Percentiles rank a stretch among this genome's conserved stretches.
phyloP scores from a whole-genome alignment of 2,329 filamentous ascomycete species.

The Botrytis hyacinthi region DNA sequence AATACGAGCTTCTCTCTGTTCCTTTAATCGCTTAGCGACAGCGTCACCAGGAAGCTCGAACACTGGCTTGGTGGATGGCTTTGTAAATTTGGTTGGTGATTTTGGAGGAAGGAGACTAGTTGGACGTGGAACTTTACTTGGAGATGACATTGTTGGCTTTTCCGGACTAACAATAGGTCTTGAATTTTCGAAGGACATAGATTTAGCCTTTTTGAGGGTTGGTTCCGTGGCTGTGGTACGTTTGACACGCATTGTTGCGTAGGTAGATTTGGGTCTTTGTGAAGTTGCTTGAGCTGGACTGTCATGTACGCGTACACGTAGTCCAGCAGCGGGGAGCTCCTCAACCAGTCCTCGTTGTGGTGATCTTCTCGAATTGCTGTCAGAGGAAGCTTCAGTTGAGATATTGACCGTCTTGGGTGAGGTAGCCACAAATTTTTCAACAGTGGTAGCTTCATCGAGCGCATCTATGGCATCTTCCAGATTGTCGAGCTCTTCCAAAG shows the following conservation, averaged over 20 bases:
- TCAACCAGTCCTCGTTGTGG: conserved; percentile 2
- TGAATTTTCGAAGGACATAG: conserved; percentile 31
- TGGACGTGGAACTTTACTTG: conserved; percentile 36
- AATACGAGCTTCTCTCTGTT: conserved; percentile 56
- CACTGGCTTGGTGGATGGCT: conserved; percentile 52
- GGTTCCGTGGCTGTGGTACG: conserved; percentile 34
- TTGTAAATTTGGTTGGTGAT: conserved; percentile 51
- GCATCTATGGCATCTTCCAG: conserved; percentile 60
- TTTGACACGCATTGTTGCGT: conserved; percentile 46
- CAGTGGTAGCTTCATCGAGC: conserved; percentile 33
- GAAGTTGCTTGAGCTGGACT: conserved; percentile 27
- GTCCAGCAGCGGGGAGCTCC: not conserved
- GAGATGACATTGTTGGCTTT: conserved; percentile 35
- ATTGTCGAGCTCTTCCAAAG: conserved; percentile 59
- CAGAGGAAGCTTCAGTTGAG: conserved; percentile 6
- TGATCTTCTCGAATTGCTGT: conserved; percentile 3
- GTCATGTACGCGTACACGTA: not conserved
- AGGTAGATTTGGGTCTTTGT: conserved; percentile 38
- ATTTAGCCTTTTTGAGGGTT: conserved; percentile 32
- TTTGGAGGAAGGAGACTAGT: conserved; percentile 46
- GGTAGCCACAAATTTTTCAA: conserved; percentile 28
- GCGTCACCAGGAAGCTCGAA: conserved; percentile 65
- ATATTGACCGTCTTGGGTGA: conserved; percentile 11
- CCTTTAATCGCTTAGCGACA: conserved; percentile 55
- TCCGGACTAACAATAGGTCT: conserved; percentile 24